Percentiles rank a stretch among this genome's conserved stretches.
Conservation (phyloP, 1,284 basidiomycete genomes). For the Fomes fomentarius region DNA sequence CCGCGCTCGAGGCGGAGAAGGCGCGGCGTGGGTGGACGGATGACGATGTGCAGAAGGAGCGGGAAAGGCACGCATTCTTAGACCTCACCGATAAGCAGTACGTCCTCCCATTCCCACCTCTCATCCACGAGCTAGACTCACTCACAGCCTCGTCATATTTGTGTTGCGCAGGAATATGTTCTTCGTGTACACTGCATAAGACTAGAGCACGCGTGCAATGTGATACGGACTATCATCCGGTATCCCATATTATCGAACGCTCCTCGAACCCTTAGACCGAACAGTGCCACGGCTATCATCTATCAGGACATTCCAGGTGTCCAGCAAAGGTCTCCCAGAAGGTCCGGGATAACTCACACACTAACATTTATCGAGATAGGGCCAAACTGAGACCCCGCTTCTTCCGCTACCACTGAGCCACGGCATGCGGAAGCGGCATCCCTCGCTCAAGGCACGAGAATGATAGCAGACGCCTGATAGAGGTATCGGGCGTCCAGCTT, state of each 20-base stretch:
- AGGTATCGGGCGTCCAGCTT: too few species aligned
- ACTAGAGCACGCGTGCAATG: too few species aligned
- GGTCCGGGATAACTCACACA: too few species aligned
- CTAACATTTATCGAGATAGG: not conserved
- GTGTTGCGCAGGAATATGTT: constrained; percentile 34
- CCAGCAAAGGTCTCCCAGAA: not conserved
- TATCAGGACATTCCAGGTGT: not conserved
- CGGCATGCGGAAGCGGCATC: not conserved
- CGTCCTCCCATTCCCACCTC: constrained; percentile 25
- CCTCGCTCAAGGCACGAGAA: constrained; percentile 11
- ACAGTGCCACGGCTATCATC: not conserved
- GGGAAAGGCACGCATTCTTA: constrained; percentile 58
- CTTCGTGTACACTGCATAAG: constrained; percentile 38
- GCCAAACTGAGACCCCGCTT: not conserved
- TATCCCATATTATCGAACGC: not conserved
- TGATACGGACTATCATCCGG: not conserved
- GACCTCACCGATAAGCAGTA: constrained; percentile 65
- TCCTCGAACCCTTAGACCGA: not conserved
- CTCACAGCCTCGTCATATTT: not conserved
- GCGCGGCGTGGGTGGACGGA: constrained; percentile 54
- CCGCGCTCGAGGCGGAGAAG: constrained; percentile 45
- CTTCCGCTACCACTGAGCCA: too few species aligned
- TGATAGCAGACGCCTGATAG: not conserved
- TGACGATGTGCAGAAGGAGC: constrained; percentile 54
- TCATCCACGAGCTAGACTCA: not conserved